Base-by-base conservation (phyloP, 352 stramenopile species). In the Nothophytophthora sp. region DNA sequence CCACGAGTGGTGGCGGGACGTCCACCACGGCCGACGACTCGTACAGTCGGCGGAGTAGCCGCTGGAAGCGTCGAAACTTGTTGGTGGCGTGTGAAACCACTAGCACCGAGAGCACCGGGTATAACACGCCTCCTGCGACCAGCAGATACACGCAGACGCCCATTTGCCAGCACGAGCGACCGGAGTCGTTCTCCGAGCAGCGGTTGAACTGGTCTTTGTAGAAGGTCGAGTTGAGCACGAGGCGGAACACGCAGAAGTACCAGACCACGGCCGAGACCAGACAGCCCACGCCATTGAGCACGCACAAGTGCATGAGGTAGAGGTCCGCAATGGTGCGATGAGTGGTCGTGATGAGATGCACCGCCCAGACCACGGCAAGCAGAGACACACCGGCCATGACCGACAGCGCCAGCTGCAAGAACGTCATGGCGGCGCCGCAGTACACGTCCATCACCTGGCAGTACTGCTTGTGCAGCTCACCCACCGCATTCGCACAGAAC, bases 161-260 rank as follows among this genome's bases (percentile, higher is more conserved):
- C n/a, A 93, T 81, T 22, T 76, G 63, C 82, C 82, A 93, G 50
- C 82, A 93, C 36, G 57, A 78, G n/a, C 80, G 75, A 11, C 69
- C 52, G 1, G 51, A 50, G 36, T 66, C 38, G 50, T 90, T 90
- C 41, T 81, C 71, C 9, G 46, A 70, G 64, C 82, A 93, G 37
- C 80, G 82, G 18, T 71, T 89, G 49, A 66, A 89, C 54, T 93
- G 76, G 55, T 93, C 78, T 47, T 82, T 80, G 68, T 93, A 93
- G 42, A 90, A 93, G 23, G 77, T 78, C 44, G 82, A 86, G 34
- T 76, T 57, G 13, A 93, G 62, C 23, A 93, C 60, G 15, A 59
- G 27, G 34, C 67, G 67, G 57, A 86, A 90, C 16, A 93, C 73
- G 37, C 63, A 75, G 23, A 86, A 55, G 60, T 93, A 93, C 80